Base-by-base conservation (phyloP, 371 early-diverging fungal species). In the Rhizopus delemar region DNA sequence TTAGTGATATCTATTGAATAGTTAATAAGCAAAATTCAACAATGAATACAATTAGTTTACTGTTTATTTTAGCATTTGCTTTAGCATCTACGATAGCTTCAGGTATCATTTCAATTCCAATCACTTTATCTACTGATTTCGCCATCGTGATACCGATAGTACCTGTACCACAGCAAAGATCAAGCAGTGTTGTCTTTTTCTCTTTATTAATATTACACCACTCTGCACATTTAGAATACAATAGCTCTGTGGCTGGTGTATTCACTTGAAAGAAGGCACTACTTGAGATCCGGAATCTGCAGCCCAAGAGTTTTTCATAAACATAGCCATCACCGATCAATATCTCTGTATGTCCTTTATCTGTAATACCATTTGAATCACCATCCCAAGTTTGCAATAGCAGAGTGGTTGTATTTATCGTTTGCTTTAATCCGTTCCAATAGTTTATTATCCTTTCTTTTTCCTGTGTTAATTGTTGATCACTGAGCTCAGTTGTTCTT, bases 131-230 rank as follows among this genome's bases (percentile, higher is more conserved):
- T 8, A 90, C 86, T 5, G 65, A 67, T 45, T 76, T 64, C 2
- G 93, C 87, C 86, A 92, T 83, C 11, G 86, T 83, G 45, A 93
- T 84, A 22, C 95, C 95, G 66, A 94, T 93, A 8, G 92, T 91
- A 31, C 93, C 93, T 5, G 93, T 92, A 28, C 95, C 95, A 71
- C 93, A 93, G 74, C 95, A 94, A 15, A 94, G 70, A 66, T 93
- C 93, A 29, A 93, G 70, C 28, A 91, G 64, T 1, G 75, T 75
- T 3, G 71, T 68, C 48, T 70, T 67, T 49, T 80, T 81, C 33
- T 34, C 62, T 15, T 66, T 53, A 56, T 70, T 69, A 28, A 77
- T 61, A 46, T 71, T 69, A 50, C 72, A 65, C 76, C 83, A 73
- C 49, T 76, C 73, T 28, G 74, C 71, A 53, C 78, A 78, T 53